These are phyloP conservation scores for Gonapodya sp. DNA, from an alignment of 192 early-diverging fungal species.

Conservation along the genomic window DNA sequence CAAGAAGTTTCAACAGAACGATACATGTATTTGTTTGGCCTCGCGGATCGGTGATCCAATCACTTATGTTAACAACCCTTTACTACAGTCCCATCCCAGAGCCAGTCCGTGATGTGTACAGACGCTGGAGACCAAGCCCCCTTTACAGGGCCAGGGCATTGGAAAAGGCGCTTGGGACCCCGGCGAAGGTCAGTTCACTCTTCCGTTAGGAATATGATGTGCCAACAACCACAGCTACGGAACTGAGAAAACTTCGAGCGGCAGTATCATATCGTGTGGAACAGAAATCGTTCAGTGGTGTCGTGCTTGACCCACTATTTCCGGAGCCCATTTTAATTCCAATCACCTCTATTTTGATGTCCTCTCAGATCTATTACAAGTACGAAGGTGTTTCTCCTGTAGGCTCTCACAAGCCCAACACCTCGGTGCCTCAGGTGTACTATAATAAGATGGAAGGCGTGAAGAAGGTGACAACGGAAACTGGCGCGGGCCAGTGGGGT, in stretches of 20 bases:
- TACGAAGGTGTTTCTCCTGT: slow-evolving; percentile 1
- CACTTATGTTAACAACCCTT: background rate
- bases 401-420: slow-evolving; percentile 8
- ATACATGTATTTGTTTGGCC: background rate
- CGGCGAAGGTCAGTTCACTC: background rate
- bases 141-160: slow-evolving; percentile 1
- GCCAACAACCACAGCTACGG: too few relatives aligned
- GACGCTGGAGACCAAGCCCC: background rate
- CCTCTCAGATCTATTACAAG: slow-evolving; percentile 7
- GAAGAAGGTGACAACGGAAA: slow-evolving; percentile 5
- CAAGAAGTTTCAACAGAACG: background rate
- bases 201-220: too few relatives aligned
- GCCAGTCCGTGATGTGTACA: background rate
- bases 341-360: too few relatives aligned
- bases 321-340: too few relatives aligned
- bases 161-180: slow-evolving; percentile 6
- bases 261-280: too few relatives aligned
- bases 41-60: background rate
- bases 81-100: background rate
- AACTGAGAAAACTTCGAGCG: too few relatives aligned
- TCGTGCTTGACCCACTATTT: too few relatives aligned
- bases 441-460: slow-evolving; percentile 1
- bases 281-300: too few relatives aligned
- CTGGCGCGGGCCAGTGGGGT: slow-evolving; percentile 11
- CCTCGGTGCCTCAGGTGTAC: slow-evolving; percentile 8